Base-by-base conservation (phyloP, 768 basidiomycete species). In the Lactifluus echinatus region DNA sequence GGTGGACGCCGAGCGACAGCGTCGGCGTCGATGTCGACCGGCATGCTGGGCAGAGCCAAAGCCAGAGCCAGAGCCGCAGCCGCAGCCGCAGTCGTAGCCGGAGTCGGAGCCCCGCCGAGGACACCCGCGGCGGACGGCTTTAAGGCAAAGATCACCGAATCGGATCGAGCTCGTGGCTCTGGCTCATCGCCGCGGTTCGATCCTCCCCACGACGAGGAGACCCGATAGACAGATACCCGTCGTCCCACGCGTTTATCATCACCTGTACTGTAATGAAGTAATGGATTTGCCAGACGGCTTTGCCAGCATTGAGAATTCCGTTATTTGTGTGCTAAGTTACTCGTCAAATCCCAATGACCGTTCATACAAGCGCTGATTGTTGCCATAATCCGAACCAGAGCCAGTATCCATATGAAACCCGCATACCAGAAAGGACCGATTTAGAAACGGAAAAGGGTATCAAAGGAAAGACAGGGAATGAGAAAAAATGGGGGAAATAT, bases 361-460 rank as follows among this genome's bases (percentile, higher is more conserved):
- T 37, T 33, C 51, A 42, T 34, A 47, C 36, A 31, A 54, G 11
- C 21, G 26, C 19, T 23, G 26, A 19, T 55, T 50, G 48, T 39
- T 29, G 48, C 33, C 42, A 34, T 43, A 43, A 43, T 44, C 34
- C 40, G 57, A 50, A 59, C 55, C 50, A 59, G 42, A 55, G 48
- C 55, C 47, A 55, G 53, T 53, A 59, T 50, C 53, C 57, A 44
- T 43, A 44, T 5, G 10, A 19, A 55, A 37, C 50, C 53, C 14
- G 54, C 59, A 60, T 24, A 53, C 50, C 53, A 21, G 56, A 42
- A 48, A 61, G 23, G 31, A 51, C 36, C 50, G 43, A 61, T 50
- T 55, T 50, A 28, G 10, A 45, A 26, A 40, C 29, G 53, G 50
- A 45, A 26, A 42, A 42, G 58, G 61, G 54, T 63, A 63, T 63